phyloP scores from a whole-genome alignment of 2,329 filamentous ascomycete genomes.

The Zarea fungicola region DNA sequence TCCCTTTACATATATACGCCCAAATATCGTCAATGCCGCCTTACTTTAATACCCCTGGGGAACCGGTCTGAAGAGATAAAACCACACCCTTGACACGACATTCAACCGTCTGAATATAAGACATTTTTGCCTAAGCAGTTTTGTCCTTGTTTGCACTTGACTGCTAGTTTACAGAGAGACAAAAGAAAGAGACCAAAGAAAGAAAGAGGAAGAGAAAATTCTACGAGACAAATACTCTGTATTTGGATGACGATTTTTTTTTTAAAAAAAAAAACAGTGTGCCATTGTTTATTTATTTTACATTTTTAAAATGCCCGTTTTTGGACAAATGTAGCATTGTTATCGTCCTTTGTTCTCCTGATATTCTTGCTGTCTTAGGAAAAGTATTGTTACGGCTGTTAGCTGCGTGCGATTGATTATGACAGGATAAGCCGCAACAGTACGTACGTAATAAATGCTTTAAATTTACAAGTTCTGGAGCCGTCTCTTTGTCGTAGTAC shows the following conservation, averaged over 20 bases:
- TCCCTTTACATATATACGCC: not conserved
- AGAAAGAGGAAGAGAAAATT: not conserved
- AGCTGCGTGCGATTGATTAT: no score
- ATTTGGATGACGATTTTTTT: no score
- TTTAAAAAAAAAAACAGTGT: not conserved
- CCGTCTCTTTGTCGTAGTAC: no score
- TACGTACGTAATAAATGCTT: no score
- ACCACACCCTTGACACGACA: slow-evolving; percentile 6
- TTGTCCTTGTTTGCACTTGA: not conserved
- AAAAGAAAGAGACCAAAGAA: not conserved
- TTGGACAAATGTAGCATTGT: slow-evolving; percentile 6
- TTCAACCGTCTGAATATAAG: slow-evolving; percentile 9
- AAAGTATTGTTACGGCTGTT: no score
- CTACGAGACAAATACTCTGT: no score
- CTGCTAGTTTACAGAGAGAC: not conserved
- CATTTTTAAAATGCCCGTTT: not conserved
- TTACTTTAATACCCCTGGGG: slow-evolving; percentile 6
- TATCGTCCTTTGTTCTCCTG: not conserved
- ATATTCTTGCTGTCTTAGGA: not conserved
- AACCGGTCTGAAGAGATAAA: not conserved
- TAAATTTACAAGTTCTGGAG: no score
- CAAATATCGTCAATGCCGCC: slow-evolving; percentile 9
- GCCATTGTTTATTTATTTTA: not conserved
- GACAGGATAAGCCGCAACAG: no score
- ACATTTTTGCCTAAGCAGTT: no score